These are phyloP conservation scores for Aspergillus sp. DNA, from an alignment of 2,329 filamentous ascomycete species.

Conservation along the genomic window DNA sequence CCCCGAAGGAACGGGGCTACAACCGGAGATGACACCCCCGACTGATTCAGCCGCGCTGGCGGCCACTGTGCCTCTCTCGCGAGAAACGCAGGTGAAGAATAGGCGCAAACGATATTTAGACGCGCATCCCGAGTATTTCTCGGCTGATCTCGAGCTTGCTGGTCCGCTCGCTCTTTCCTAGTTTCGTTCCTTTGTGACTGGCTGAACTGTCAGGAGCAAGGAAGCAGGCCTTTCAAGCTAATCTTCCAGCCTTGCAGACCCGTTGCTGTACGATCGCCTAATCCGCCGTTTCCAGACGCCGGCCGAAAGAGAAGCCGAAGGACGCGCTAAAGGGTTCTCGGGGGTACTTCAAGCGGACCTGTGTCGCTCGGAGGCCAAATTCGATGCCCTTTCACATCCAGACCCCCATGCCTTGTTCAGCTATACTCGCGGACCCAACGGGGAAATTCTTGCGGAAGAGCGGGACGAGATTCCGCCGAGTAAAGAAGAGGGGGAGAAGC, in stretches of 20 bases:
- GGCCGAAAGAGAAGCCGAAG: conserved; percentile 71
- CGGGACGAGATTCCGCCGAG: conserved; percentile 56
- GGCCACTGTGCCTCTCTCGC: conserved; percentile 28
- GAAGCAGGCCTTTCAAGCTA: conserved; percentile 24
- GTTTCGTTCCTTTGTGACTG: conserved; percentile 8
- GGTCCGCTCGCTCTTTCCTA: conserved; percentile 45
- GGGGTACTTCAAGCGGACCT: conserved; percentile 77
- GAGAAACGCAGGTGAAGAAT: conserved; percentile 64
- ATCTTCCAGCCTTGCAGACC: conserved; percentile 53
- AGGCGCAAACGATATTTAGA: conserved; percentile 74
- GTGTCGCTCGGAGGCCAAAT: conserved; percentile 71
- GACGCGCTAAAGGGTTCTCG: conserved; percentile 72
- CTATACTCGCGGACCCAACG: conserved; percentile 52
- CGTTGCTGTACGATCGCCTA: conserved; percentile 77
- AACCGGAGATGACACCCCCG: conserved; percentile 12
- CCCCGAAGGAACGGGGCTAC: conserved; percentile 32
- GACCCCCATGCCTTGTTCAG: conserved; percentile 51
- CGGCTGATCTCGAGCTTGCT: conserved; percentile 61
- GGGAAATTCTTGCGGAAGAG: conserved; percentile 59
- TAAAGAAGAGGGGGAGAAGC: conserved; percentile 65
- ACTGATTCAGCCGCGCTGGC: conserved; percentile 4
- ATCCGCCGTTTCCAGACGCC: conserved; percentile 74
- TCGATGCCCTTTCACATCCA: conserved; percentile 60
- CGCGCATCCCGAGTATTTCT: conserved; percentile 71
- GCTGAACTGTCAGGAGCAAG: conserved; percentile 12